These are phyloP conservation scores for Phaffomyces antillensis DNA, from an alignment of 805 yeast species.

Conservation along the genomic window DNA sequence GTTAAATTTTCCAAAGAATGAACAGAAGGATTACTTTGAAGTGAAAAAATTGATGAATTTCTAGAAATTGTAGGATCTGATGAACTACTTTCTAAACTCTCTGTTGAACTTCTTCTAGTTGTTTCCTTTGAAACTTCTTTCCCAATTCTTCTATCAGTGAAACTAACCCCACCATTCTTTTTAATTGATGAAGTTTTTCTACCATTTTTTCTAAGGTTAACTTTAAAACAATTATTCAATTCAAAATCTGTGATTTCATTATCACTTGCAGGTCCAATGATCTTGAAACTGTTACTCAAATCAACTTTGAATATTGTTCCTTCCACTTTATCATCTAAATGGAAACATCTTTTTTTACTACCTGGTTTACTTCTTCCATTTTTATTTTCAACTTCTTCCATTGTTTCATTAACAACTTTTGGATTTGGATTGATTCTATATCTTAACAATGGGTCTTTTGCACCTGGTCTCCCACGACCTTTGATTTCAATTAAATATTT, in stretches of 20 bases:
- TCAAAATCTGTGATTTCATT: constrained; percentile 1
- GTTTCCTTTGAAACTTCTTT: neutral
- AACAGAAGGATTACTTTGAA: neutral
- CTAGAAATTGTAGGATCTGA: constrained; percentile 1
- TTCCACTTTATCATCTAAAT: constrained; percentile 11
- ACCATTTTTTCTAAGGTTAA: neutral
- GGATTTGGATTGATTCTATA: constrained; percentile 11
- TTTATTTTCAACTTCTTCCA: constrained; percentile 13
- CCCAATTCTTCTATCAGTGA: neutral
- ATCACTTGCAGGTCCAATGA: constrained; percentile 7
- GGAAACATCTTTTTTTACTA: constrained; percentile 9
- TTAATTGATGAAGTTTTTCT: neutral
- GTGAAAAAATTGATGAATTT: constrained; percentile 4
- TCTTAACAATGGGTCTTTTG: constrained; percentile 20
- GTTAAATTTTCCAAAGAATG: neutral
- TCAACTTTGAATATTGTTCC: constrained; percentile 8
- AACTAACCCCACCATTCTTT: neutral
- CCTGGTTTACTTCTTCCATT: constrained; percentile 9
- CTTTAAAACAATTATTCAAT: neutral
- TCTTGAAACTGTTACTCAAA: constrained; percentile 10
- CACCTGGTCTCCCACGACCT: constrained; percentile 80
- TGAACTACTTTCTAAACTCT: neutral
- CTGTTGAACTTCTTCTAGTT: constrained; percentile 1
- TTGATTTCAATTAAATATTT: constrained; percentile 82
- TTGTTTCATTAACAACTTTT: constrained; percentile 1